Base-by-base conservation (phyloP, 176 grass and related monocot species). In the Pharus latifolius region DNA sequence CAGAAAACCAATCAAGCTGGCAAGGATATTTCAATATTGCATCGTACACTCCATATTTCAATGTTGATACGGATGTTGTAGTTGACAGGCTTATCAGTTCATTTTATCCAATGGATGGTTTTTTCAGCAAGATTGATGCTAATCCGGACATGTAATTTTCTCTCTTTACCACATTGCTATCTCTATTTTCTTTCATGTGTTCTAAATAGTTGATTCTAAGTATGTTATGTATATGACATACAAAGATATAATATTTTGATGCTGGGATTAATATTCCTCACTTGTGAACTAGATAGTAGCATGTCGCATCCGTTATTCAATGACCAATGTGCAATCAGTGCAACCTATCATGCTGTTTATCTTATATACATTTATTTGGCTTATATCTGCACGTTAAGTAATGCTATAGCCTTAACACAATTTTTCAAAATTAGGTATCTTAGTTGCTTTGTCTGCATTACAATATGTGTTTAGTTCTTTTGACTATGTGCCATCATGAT, bases 71-170 rank as follows among this genome's bases (percentile, higher is more conserved):
- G 54, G 90, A 94, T 91, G 78, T 88, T 62, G 90, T 99, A 34
- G 75, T 99, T 51, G 95, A 93, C 74, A 90, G 90, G 58, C 51
- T 91, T 3, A 47, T 88, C 49, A 81, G 81, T 69, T 99, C 95
- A 53, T 63, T 94, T 46, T 90, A 88, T 74, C 87, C 87, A 57
- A 99, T 84, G 85, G 85, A 87, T 72, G 82, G 86, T 0, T 99
- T 99, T 75, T 81, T 82, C 53, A 83, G 87, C 65, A 99, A 99
- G 78, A 94, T 91, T 49, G 90, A 94, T 75, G 70, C 65, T 60
- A 99, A 94, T 88, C 95, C 95, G 68, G 95, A 99, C 84, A 80
- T 99, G 90, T 99, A 79, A 85, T 78, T 94, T 59, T 16, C 16
- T 66, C 63, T n/a, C 51, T 19, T 58, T 33, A 48, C 40, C 5